phyloP scores from a whole-genome alignment of 2,329 filamentous ascomycete species.

The Blastomyces gilchristii region DNA sequence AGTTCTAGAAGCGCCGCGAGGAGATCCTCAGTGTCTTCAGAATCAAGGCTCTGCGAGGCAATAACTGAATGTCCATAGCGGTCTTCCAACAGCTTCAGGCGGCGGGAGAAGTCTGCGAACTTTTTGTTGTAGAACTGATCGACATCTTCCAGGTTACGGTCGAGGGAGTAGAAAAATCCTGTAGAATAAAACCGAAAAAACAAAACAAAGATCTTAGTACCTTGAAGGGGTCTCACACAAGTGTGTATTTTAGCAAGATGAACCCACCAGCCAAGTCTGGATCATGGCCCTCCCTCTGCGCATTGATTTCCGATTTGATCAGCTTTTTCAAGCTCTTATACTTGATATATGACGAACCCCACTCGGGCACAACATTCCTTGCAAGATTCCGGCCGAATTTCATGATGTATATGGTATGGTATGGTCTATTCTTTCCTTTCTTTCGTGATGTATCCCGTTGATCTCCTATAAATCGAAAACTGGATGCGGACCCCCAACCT shows the following conservation, averaged over 20 bases:
- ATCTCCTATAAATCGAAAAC: not conserved
- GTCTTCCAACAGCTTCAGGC: conserved; percentile 76
- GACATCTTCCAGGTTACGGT: conserved; percentile 94
- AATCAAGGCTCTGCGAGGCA: conserved; percentile 61
- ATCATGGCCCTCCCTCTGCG: conserved; percentile 58
- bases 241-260: not conserved
- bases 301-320: conserved; percentile 65
- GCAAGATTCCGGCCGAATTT: conserved; percentile 43
- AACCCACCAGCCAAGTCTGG: conserved; percentile 82
- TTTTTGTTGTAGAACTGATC: conserved; percentile 97
- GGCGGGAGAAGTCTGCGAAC: conserved; percentile 70
- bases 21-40: conserved; percentile 83
- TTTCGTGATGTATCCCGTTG: not conserved
- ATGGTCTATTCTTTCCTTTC: not conserved
- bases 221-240: not conserved
- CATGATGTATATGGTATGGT: conserved; percentile 26
- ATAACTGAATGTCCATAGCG: conserved; percentile 70
- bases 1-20: conserved; percentile 84
- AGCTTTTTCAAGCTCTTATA: conserved; percentile 70
- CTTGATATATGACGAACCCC: conserved; percentile 42
- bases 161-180: conserved; percentile 96
- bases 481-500: not conserved
- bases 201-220: not conserved
- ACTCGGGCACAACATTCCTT: conserved; percentile 42
- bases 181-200: conserved; percentile 17